These are phyloP conservation scores for Aspergillus sp. DNA, from an alignment of 2,329 filamentous ascomycete species.

Conservation along the genomic window DNA sequence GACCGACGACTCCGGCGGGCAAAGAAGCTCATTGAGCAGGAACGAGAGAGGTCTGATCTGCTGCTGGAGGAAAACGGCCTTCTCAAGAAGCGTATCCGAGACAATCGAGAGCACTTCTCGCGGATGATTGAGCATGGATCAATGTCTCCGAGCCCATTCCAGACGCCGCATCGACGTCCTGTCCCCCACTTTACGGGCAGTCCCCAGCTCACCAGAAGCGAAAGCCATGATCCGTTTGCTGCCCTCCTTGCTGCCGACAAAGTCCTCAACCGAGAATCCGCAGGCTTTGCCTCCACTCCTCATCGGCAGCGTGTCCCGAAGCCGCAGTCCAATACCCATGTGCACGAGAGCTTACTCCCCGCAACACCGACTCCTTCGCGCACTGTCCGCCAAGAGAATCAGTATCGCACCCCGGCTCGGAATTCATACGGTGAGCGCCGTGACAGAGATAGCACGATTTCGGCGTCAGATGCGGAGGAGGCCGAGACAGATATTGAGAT, in stretches of 20 bases:
- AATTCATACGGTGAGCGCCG: slow-evolving; percentile 44
- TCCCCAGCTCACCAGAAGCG: slow-evolving; percentile 37
- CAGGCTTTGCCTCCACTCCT: slow-evolving; percentile 65
- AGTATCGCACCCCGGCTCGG: slow-evolving; percentile 50
- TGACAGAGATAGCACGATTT: slow-evolving; percentile 80
- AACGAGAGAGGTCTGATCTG: slow-evolving; percentile 61
- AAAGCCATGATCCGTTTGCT: slow-evolving; percentile 59
- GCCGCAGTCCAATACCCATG: slow-evolving; percentile 51
- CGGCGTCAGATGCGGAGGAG: slow-evolving; percentile 49
- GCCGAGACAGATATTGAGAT: slow-evolving; percentile 55
- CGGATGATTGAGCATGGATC: slow-evolving; percentile 67
- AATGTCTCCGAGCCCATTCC: slow-evolving; percentile 51
- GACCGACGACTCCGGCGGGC: slow-evolving; percentile 59
- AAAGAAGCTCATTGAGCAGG: slow-evolving; percentile 67
- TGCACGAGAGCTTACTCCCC: slow-evolving; percentile 69
- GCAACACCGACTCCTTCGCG: slow-evolving; percentile 58
- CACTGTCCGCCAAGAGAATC: slow-evolving; percentile 40
- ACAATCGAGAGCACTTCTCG: slow-evolving; percentile 81
- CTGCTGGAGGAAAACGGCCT: slow-evolving; percentile 68
- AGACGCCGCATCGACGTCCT: slow-evolving; percentile 32
- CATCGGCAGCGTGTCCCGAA: slow-evolving; percentile 41
- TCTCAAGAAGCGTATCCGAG: slow-evolving; percentile 72
- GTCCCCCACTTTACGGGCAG: slow-evolving; percentile 33
- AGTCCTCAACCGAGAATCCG: slow-evolving; percentile 67
- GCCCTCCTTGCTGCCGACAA: slow-evolving; percentile 65